Evolutionary conservation across 176 grass and related monocot species (phyloP).

Genomic region (Saccharum officinarum): DNA sequence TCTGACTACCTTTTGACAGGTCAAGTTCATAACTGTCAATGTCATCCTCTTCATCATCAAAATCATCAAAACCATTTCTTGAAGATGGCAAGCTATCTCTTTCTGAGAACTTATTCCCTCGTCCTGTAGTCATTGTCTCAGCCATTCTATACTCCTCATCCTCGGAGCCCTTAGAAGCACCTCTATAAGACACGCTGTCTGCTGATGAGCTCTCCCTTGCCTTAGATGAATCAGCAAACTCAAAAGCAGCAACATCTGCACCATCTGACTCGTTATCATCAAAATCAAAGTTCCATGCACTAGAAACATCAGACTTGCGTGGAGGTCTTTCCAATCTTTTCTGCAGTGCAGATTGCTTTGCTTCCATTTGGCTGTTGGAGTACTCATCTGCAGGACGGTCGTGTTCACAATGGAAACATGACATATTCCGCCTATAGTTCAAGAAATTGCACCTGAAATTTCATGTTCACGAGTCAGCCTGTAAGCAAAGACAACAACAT

Average conservation of each 20-base stretch:
- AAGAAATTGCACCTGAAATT: constrained; percentile 91
- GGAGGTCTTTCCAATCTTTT: constrained; percentile 55
- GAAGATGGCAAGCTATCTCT: constrained; percentile 41
- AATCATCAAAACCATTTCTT: constrained; percentile 82
- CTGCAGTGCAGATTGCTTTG: constrained; percentile 43
- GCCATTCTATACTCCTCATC: constrained; percentile 37
- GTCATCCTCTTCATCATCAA: constrained; percentile 92
- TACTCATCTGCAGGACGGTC: constrained; percentile 81
- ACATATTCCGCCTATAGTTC: constrained; percentile 97
- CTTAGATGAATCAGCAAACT: constrained; percentile 87
- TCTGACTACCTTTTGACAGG: constrained; percentile 48
- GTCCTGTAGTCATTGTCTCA: constrained; percentile 35
- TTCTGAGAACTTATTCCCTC: constrained; percentile 41
- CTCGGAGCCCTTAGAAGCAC: constrained; percentile 39
- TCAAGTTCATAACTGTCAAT: constrained; percentile 92
- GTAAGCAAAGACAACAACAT: background rate
- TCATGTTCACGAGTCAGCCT: constrained; percentile 19
- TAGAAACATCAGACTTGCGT: constrained; percentile 67
- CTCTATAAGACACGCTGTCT: constrained; percentile 39
- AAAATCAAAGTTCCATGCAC: constrained; percentile 94
- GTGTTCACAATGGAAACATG: constrained; percentile 94
- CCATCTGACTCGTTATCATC: constrained; percentile 98
- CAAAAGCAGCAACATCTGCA: constrained; percentile 92
- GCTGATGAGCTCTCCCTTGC: constrained; percentile 21
- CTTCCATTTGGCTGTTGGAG: constrained; percentile 64